Evolutionary conservation across 2,329 filamentous ascomycete species (phyloP).

Genomic region (Apiospora koreana): DNA sequence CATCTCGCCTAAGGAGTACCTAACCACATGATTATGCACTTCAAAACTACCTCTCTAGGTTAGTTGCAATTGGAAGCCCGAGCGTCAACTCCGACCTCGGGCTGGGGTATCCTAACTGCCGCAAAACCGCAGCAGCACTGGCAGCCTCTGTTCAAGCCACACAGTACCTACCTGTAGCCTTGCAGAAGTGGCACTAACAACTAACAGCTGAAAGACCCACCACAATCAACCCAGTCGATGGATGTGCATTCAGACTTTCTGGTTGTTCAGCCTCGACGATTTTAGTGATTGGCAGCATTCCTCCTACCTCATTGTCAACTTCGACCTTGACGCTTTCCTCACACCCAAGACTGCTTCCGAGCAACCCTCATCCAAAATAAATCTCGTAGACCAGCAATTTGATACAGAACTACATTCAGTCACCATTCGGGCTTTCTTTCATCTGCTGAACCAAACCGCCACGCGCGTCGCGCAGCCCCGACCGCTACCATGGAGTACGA

Average conservation of each 20-base stretch:
- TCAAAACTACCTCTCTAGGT: neutral
- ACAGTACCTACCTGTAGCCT: neutral
- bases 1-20: neutral
- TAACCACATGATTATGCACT: too few species aligned
- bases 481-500: slow-evolving; percentile 56
- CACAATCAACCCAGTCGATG: neutral
- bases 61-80: neutral
- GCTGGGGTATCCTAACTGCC: neutral
- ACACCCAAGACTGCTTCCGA: neutral
- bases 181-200: neutral
- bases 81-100: neutral
- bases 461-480: slow-evolving; percentile 14
- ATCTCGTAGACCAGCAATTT: neutral
- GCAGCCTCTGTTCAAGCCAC: neutral
- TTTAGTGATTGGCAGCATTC: slow-evolving; percentile 1
- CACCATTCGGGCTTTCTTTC: neutral
- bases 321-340: neutral
- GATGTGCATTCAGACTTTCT: neutral
- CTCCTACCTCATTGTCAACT: neutral
- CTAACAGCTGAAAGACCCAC: neutral
- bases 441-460: neutral
- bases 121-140: neutral
- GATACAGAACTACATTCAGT: neutral
- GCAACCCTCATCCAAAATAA: neutral
- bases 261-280: neutral